These are phyloP conservation scores for Paratinospora sagittata DNA, from an alignment of 164 flowering plant species.

Conservation along the genomic window DNA sequence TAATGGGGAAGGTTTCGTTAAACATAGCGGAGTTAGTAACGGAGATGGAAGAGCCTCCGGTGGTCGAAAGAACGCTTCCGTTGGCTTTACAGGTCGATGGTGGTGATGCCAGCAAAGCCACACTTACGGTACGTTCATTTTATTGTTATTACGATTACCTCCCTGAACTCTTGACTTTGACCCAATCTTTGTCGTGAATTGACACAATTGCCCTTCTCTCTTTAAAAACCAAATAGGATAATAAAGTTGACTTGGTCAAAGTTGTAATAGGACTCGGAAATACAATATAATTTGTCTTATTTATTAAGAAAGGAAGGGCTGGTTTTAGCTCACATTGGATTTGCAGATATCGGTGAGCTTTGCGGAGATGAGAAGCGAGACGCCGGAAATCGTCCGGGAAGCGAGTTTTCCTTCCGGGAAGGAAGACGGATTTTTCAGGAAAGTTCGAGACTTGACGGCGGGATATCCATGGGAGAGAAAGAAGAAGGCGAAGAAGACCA, in stretches of 20 bases:
- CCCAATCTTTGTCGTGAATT: background rate
- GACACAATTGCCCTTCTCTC: background rate
- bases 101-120: background rate
- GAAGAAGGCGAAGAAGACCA: constrained; percentile 1
- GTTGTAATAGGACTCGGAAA: too few species aligned
- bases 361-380: background rate
- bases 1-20: background rate
- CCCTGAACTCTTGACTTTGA: background rate
- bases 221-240: background rate
- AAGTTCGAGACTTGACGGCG: background rate
- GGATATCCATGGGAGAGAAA: background rate
- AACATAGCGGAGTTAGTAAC: background rate
- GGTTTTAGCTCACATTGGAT: background rate
- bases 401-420: too few species aligned
- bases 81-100: background rate
- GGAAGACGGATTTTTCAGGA: background rate
- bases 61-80: background rate
- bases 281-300: too few species aligned
- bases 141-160: too few species aligned
- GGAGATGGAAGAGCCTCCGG: background rate
- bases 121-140: background rate
- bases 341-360: background rate
- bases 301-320: too few species aligned
- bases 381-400: background rate
- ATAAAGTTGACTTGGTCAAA: background rate